Conservation (phyloP, 106 monocot species). For the Allium fistulosum region DNA sequence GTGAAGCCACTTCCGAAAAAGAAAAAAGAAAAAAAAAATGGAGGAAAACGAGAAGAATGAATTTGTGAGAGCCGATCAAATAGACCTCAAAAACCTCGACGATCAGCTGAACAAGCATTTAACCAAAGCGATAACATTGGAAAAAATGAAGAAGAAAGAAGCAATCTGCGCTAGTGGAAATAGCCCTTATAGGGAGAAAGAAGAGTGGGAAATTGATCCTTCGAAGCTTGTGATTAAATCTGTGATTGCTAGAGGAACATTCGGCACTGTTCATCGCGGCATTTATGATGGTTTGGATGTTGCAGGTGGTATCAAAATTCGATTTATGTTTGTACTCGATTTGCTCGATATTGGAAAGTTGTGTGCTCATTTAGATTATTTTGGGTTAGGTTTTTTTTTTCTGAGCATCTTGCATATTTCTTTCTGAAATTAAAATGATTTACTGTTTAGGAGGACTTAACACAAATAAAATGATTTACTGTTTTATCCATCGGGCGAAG, state of each 20-base stretch:
- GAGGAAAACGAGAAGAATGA: constrained; percentile 12
- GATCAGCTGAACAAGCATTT: constrained; percentile 42
- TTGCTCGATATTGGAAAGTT: neutral
- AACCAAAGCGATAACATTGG: constrained; percentile 25
- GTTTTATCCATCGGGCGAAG: too few species aligned
- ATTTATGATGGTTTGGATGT: constrained; percentile 42
- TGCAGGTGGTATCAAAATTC: constrained; percentile 23
- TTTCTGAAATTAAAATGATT: too few species aligned
- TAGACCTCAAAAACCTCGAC: constrained; percentile 49
- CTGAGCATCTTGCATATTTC: too few species aligned
- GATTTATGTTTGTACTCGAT: neutral
- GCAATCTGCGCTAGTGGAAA: constrained; percentile 15
- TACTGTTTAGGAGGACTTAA: too few species aligned
- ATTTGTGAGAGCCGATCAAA: constrained; percentile 50
- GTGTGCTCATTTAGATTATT: neutral
- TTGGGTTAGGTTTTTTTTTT: neutral
- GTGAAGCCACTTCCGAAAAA: neutral
- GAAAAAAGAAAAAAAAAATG: constrained; percentile 1
- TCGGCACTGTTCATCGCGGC: constrained; percentile 50
- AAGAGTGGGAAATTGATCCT: constrained; percentile 55
- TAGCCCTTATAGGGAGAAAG: neutral
- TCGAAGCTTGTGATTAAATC: constrained; percentile 47
- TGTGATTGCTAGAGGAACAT: constrained; percentile 51
- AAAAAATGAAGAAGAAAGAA: constrained; percentile 25
- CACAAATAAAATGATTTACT: too few species aligned